A percentile compares a stretch with the other conserved stretches of the same genome.
Conservation (phyloP, 441 rosid species). For the Pelargonium cotyledonis region DNA sequence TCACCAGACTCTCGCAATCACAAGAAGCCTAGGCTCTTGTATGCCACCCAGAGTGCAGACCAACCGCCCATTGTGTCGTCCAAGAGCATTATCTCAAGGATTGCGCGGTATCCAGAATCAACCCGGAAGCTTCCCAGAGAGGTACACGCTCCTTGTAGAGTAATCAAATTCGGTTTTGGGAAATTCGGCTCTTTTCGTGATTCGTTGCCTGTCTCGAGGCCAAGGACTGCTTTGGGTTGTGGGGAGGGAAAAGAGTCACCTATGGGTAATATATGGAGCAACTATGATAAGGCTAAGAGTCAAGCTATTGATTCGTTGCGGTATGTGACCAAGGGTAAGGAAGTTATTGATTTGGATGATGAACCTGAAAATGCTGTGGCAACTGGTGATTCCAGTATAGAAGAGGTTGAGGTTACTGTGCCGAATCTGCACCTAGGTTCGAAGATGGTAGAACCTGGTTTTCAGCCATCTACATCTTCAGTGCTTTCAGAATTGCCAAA, state of each 20-base stretch:
- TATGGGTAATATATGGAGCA: constrained; percentile 36
- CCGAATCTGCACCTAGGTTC: constrained; percentile 18
- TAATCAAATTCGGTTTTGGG: constrained; percentile 36
- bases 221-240: constrained; percentile 19
- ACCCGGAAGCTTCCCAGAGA: constrained; percentile 41
- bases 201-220: constrained; percentile 13
- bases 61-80: constrained; percentile 29
- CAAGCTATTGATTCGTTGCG: constrained; percentile 41
- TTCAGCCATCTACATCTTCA: constrained; percentile 27
- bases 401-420: constrained; percentile 34
- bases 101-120: constrained; percentile 55
- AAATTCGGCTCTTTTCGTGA: not conserved
- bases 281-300: constrained; percentile 31
- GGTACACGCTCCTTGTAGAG: constrained; percentile 60
- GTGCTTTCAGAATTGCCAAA: constrained; percentile 32
- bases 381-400: constrained; percentile 52
- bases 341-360: constrained; percentile 36
- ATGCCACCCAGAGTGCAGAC: constrained; percentile 26
- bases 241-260: not conserved
- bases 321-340: constrained; percentile 29
- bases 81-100: constrained; percentile 38
- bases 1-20: constrained; percentile 38
- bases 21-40: constrained; percentile 44
- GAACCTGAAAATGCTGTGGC: constrained; percentile 28
- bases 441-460: constrained; percentile 26